A percentile compares a stretch with the other conserved stretches of the same genome.
Evolutionary conservation across 371 early-diverging fungal genomes (phyloP).

Genomic region (Neoconidiobolus thromboides): DNA sequence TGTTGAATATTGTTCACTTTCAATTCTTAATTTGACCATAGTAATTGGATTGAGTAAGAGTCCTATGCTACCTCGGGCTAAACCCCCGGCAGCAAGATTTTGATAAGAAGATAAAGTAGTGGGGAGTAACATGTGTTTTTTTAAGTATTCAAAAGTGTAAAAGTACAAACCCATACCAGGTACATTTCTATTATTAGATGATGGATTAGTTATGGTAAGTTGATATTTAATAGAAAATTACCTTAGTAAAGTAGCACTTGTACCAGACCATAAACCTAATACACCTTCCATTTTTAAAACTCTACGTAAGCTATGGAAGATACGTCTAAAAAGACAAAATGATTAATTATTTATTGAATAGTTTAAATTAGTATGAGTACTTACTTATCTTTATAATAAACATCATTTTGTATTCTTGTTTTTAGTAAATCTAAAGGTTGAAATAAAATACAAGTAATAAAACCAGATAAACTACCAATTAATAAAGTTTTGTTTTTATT

Average conservation of each 20-base stretch:
- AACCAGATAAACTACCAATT: conserved; percentile 57
- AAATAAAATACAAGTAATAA: conserved; percentile 57
- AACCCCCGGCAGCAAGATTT: conserved; percentile 57
- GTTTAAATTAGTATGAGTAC: no score
- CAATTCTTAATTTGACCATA: conserved; percentile 64
- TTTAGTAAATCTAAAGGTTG: conserved; percentile 89
- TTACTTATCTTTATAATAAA: background rate
- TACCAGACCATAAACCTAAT: conserved; percentile 83
- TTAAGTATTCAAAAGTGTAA: conserved; percentile 19
- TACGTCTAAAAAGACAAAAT: no score
- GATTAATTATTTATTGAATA: no score
- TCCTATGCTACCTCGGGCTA: conserved; percentile 69
- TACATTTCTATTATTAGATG: conserved; percentile 32
- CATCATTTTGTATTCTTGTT: conserved; percentile 59
- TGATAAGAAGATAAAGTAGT: conserved; percentile 22
- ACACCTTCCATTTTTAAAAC: conserved; percentile 20
- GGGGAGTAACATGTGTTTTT: conserved; percentile 1
- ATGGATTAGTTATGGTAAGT: background rate
- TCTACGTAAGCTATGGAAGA: background rate
- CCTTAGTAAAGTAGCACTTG: conserved; percentile 63
- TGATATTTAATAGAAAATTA: conserved; percentile 11
- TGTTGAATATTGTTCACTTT: background rate
- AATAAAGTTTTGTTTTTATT: background rate
- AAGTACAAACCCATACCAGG: conserved; percentile 77
- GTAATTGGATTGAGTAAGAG: conserved; percentile 87